Evolutionary conservation across 228 moss, liverwort and hornwort genomes (phyloP).

Genomic region (Sphagnum magellanicum): DNA sequence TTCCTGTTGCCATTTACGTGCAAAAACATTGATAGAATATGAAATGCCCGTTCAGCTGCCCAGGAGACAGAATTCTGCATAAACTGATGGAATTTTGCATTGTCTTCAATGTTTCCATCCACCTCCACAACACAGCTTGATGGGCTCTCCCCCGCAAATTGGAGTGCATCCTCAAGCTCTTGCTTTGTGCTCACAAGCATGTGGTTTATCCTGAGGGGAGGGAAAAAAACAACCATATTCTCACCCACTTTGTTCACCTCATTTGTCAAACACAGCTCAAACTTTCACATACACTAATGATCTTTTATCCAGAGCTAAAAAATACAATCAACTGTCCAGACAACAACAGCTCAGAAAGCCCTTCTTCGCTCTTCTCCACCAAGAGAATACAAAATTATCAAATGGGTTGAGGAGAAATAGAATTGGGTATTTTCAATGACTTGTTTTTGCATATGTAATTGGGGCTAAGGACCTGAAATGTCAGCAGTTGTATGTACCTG

Average conservation of each 20-base stretch:
- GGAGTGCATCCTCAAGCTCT: constrained; percentile 64
- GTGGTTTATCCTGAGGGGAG: constrained; percentile 53
- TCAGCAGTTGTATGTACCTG: constrained; percentile 32
- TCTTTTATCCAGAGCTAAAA: no score
- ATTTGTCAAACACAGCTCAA: background rate
- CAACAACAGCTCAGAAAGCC: no score
- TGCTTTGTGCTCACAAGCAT: constrained; percentile 57
- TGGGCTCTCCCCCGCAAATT: constrained; percentile 56
- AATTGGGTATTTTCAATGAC: no score
- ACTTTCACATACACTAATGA: no score
- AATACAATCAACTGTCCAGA: no score
- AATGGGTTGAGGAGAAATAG: no score
- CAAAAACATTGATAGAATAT: constrained; percentile 43
- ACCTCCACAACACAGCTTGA: constrained; percentile 91
- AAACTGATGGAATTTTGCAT: constrained; percentile 67
- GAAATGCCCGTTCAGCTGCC: constrained; percentile 57
- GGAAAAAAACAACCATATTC: background rate
- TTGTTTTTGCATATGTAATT: background rate
- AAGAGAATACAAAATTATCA: no score
- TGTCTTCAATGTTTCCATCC: constrained; percentile 75
- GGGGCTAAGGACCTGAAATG: no score
- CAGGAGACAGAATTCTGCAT: constrained; percentile 49
- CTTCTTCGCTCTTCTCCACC: no score
- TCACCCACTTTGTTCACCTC: background rate
- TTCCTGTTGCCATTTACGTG: constrained; percentile 15